Percentiles rank a stretch among this genome's conserved stretches.
These are phyloP conservation scores for Oxyria digyna DNA, from an alignment of 148 eudicot genomes.

Conservation along the genomic window DNA sequence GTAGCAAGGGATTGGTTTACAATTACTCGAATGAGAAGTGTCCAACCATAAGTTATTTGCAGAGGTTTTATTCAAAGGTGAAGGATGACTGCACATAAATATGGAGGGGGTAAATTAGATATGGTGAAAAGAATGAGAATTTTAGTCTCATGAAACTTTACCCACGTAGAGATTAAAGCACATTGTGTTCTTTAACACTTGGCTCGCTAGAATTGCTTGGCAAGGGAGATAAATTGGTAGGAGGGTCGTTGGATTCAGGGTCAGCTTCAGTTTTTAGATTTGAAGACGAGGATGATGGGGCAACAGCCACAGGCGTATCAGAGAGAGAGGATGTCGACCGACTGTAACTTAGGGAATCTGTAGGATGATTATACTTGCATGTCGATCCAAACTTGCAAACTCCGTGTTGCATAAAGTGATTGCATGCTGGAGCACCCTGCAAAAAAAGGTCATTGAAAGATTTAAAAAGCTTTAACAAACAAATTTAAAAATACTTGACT, in stretches of 20 bases:
- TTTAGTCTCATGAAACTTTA: neutral
- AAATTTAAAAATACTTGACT: neutral
- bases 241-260: slow-evolving; percentile 28
- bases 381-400: slow-evolving; percentile 53
- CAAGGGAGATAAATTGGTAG: slow-evolving; percentile 33
- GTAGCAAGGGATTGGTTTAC: neutral
- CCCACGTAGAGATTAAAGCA: neutral
- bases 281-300: slow-evolving; percentile 79
- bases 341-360: slow-evolving; percentile 70
- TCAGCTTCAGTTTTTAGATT: slow-evolving; percentile 29
- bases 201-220: slow-evolving; percentile 7
- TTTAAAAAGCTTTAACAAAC: neutral
- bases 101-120: neutral
- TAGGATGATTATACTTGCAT: slow-evolving; percentile 68
- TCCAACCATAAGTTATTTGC: slow-evolving; percentile 1
- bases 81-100: neutral
- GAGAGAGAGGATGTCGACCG: slow-evolving; percentile 92
- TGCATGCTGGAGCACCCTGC: slow-evolving; percentile 83
- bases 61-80: neutral
- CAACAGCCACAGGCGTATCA: slow-evolving; percentile 93
- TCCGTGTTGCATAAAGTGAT: slow-evolving; percentile 63
- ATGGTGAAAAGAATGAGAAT: neutral
- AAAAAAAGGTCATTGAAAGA: neutral
- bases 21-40: neutral
- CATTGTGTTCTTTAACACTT: neutral